Base-by-base conservation (phyloP, 2,329 filamentous ascomycete genomes). In the Phaeophleospora eucalypticola region DNA sequence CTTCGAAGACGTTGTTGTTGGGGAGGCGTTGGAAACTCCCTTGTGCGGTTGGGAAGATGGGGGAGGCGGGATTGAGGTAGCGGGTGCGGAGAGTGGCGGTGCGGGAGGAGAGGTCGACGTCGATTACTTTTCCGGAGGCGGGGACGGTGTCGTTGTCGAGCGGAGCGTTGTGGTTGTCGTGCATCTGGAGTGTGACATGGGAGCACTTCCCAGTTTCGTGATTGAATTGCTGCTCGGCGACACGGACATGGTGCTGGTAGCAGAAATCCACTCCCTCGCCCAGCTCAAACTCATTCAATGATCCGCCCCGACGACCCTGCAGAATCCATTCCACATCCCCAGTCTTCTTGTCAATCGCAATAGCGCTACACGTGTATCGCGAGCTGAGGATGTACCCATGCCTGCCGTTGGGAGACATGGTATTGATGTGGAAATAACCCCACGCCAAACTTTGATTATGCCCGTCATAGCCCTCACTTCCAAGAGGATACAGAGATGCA, bases 401-500 rank as follows among this genome's bases (percentile, higher is more conserved):
- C 18, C 43, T 50, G 27, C 24, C 27, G 32, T 45, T 51, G 4
- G 54, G 50, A 7, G 46, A 41, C 4, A 51, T 51, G 4, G 56
- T 43, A 29, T 58, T 57, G 32, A 52, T 51, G 40, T 58, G 56
- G 37, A 57, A 56, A 36, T 57, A 58, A n/a, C 52, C 56, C 52
- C 52, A 58, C 1, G 56, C 49, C 4, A 19, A 45, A 3, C 18
- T 40, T 32, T 49, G 48, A 36, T 41, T 49, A 4, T 33, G 41
- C 8, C 55, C 55, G 33, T 56, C 49, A 17, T 42, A 49, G 12
- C 51, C 55, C 14, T 56, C 53, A 32, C 47, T 51, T 18, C 54
- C 54, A 1, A 55, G 36, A 12, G 54, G 49, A 16, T 53, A 55
- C 3, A 70, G 65, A 1, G 73, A 53, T 69, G 47, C 52, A n/a